These are phyloP conservation scores for Phoma herbarum DNA, from an alignment of 2,329 filamentous ascomycete species.

Conservation along the genomic window DNA sequence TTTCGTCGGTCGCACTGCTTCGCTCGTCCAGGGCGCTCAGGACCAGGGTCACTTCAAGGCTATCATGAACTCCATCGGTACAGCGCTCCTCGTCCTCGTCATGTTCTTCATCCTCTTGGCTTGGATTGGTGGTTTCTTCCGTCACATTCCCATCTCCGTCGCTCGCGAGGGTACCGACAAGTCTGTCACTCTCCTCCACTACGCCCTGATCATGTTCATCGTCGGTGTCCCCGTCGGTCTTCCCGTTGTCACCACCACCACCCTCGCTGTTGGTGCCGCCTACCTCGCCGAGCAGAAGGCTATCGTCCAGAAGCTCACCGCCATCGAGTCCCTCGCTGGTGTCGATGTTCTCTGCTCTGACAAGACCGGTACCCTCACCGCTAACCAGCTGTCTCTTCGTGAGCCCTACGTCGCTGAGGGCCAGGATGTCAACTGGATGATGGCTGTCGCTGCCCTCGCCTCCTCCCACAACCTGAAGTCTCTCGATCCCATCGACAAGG, in stretches of 20 bases:
- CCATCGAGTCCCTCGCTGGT: constrained; percentile 72
- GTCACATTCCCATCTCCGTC: constrained; percentile 69
- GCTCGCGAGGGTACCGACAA: constrained; percentile 59
- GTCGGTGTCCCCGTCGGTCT: constrained; percentile 82
- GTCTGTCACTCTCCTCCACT: constrained; percentile 68
- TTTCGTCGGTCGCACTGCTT: constrained; percentile 79
- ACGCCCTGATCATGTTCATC: constrained; percentile 66
- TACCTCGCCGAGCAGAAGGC: constrained; percentile 81
- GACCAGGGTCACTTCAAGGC: constrained; percentile 74
- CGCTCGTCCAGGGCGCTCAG: constrained; percentile 76
- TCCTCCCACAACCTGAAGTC: constrained; percentile 83
- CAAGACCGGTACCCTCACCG: constrained; percentile 81
- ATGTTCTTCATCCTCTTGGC: constrained; percentile 78
- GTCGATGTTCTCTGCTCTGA: constrained; percentile 83
- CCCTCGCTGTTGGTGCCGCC: constrained; percentile 77
- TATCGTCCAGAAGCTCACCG: constrained; percentile 81
- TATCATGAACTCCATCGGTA: constrained; percentile 84
- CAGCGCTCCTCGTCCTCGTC: constrained; percentile 75
- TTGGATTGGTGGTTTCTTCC: constrained; percentile 84
- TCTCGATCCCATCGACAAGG: constrained; percentile 81
- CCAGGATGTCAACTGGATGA: constrained; percentile 84
- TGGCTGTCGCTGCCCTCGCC: constrained; percentile 79
- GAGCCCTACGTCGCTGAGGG: constrained; percentile 80
- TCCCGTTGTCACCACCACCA: constrained; percentile 80
- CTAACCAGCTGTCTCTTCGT: constrained; percentile 78